Base-by-base conservation (phyloP, 345 rosid species). In the Eucalyptus erythrocorys region DNA sequence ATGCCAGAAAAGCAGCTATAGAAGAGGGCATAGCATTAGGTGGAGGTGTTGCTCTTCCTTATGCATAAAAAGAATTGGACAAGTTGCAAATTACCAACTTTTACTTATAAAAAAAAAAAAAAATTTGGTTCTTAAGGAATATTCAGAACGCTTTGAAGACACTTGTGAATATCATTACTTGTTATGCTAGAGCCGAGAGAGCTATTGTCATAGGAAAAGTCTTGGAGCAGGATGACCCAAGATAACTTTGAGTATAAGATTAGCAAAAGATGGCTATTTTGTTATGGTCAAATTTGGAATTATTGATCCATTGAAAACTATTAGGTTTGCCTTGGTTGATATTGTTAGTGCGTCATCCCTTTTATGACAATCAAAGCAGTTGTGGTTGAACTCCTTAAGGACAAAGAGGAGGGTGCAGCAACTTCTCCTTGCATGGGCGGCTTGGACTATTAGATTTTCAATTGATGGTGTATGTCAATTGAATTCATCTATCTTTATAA, bases 21-120 rank as follows among this genome's bases (percentile, higher is more conserved):
- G 99, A 98, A 90, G 99, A 97, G 95, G 99, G 99, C 87, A 98
- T 98, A 88, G 98, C 97, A 59, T 94, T 99, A 88, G 99, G 99
- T 96, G 99, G 99, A 86, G 99, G 99, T 87, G 97, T 94, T 61
- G 99, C 99, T 86, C 97, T 98, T 90, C 94, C 97, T 84, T 96
- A 95, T 89, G 99, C 99, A 17, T 90, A 98, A 8, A 96, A 94
- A 91, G 97, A 94, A 88, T 93, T 98, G 91, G 99, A 96, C 86
- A 97, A 94, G 90, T 91, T 98, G 91, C 93, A 91, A 47, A 98
- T 97, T 21, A 96, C 98, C 80, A 95, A 97, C 92, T 98, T 98
- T 64, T 97, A 94, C 91, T n/a, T n/a, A n/a, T 99, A n/a, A n/a
- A n/a, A n/a, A n/a, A n/a, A n/a, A n/a, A n/a, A n/a, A n/a, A n/a